These are phyloP conservation scores for Aspergillus neoniger DNA, from an alignment of 2,329 filamentous ascomycete genomes.

Conservation along the genomic window DNA sequence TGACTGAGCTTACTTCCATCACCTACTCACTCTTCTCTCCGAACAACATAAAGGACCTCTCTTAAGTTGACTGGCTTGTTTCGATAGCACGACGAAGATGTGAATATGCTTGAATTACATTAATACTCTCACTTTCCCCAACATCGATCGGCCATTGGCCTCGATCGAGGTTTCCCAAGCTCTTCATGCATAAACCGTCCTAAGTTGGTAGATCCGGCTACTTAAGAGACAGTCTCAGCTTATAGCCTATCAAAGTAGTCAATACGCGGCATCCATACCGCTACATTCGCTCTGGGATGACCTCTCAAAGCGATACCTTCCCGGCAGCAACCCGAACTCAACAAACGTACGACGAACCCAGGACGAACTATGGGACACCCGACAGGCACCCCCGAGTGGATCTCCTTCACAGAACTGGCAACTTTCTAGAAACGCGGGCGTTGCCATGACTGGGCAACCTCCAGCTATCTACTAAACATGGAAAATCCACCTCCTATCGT, in stretches of 20 bases:
- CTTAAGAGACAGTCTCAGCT: not conserved
- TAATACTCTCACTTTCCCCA: not conserved
- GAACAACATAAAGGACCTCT: not conserved
- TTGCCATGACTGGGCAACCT: not conserved
- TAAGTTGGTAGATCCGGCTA: not conserved
- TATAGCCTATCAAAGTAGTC: not conserved
- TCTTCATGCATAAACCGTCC: not conserved
- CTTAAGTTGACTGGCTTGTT: too few relatives aligned
- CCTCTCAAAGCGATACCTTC: not conserved
- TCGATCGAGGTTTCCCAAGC: not conserved
- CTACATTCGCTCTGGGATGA: not conserved
- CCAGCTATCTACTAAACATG: not conserved
- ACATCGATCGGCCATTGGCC: not conserved
- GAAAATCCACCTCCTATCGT: not conserved
- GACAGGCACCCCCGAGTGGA: not conserved
- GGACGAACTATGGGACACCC: not conserved
- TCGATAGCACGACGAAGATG: not conserved
- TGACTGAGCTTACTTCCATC: not conserved
- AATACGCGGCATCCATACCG: not conserved
- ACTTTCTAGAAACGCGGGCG: not conserved
- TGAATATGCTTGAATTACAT: not conserved
- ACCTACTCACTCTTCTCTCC: not conserved
- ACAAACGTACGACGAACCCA: slow-evolving; percentile 3
- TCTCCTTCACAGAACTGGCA: not conserved
- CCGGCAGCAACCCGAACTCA: not conserved